Evolutionary conservation across 1,284 basidiomycete species (phyloP).

Genomic region (Pseudozyma pruni): DNA sequence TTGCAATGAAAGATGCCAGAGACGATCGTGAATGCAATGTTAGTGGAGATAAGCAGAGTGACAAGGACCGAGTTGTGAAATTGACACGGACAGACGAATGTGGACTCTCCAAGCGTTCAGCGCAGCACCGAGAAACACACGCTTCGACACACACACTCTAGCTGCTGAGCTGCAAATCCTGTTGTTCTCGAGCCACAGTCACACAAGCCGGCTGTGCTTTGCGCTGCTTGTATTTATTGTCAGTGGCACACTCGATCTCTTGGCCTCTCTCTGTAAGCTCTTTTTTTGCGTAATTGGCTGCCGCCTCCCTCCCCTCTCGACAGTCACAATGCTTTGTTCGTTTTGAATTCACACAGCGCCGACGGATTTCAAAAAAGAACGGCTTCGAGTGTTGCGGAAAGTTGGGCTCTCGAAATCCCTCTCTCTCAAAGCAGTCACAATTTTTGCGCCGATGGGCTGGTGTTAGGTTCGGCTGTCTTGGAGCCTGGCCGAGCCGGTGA

Average conservation of each 20-base stretch:
- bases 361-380: neutral
- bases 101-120: constrained; percentile 12
- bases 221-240: constrained; percentile 1
- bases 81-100: constrained; percentile 24
- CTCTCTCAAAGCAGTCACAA: too few species aligned
- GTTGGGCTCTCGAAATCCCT: neutral
- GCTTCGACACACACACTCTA: neutral
- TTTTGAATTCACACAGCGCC: constrained; percentile 11
- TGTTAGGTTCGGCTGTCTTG: too few species aligned
- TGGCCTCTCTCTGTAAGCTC: constrained; percentile 4
- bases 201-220: too few species aligned
- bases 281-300: too few species aligned
- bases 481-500: too few species aligned
- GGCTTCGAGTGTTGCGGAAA: too few species aligned
- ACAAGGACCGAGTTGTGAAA: constrained; percentile 1
- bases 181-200: neutral
- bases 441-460: too few species aligned
- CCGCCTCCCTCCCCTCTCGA: neutral
- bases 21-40: constrained; percentile 16
- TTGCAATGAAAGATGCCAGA: constrained; percentile 10
- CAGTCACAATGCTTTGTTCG: too few species aligned
- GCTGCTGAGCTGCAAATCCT: constrained; percentile 6
- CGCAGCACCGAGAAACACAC: constrained; percentile 11
- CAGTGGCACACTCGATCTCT: constrained; percentile 21
- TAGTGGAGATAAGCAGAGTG: constrained; percentile 22